Percentiles rank a stretch among this genome's conserved stretches.
Conservation (phyloP, 2,329 filamentous ascomycete genomes). For the Alternaria alternata region DNA sequence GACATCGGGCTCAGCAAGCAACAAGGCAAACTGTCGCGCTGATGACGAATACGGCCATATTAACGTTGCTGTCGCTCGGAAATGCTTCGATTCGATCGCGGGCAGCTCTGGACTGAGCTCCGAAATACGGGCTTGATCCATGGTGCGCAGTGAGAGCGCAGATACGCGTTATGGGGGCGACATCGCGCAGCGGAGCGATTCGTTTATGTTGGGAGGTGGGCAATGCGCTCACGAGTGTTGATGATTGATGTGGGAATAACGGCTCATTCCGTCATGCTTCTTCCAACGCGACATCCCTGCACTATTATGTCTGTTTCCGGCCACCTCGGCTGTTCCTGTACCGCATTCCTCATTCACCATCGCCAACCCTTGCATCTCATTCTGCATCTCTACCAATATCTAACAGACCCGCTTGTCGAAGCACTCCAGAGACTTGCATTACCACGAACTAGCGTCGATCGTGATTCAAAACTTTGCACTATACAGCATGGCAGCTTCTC, state of each 20-base stretch:
- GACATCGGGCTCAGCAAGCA: conserved; percentile 85
- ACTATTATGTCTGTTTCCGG: conserved; percentile 3
- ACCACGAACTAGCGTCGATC: not conserved
- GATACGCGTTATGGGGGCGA: conserved; percentile 10
- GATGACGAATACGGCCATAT: conserved; percentile 91
- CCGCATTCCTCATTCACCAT: not conserved
- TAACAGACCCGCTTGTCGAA: not conserved
- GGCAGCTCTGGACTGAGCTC: conserved; percentile 44
- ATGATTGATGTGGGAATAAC: conserved; percentile 11
- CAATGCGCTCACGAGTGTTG: not conserved
- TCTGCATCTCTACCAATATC: not conserved
- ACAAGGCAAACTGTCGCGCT: conserved; percentile 75
- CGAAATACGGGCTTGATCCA: conserved; percentile 44
- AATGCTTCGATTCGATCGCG: conserved; percentile 41
- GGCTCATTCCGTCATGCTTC: conserved; percentile 15
- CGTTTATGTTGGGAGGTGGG: not conserved
- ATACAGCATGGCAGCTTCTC: not conserved
- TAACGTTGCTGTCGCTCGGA: conserved; percentile 80
- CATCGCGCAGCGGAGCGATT: conserved; percentile 8
- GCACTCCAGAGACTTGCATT: not conserved
- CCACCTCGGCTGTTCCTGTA: conserved; percentile 7
- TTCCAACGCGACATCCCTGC: conserved; percentile 14
- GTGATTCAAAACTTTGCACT: not conserved
- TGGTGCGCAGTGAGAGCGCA: conserved; percentile 24
- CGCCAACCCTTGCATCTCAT: not conserved